These are phyloP conservation scores for Trichoderma reesei DNA, from an alignment of 495 filamentous ascomycete species.

Conservation along the genomic window DNA sequence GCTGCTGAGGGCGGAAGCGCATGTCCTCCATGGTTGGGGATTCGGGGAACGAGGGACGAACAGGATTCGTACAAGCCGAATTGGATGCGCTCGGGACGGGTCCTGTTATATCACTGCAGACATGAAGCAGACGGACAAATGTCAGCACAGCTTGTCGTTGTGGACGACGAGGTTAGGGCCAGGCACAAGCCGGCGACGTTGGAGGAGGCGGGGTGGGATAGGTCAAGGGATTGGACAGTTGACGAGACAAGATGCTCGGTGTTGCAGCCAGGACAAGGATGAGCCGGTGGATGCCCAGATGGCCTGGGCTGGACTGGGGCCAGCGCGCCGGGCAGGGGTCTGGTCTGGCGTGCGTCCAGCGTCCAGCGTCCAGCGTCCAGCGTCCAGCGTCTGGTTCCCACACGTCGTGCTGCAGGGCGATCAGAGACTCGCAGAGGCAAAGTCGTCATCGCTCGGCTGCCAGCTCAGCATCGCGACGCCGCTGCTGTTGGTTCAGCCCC, in stretches of 20 bases:
- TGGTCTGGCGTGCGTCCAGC: background rate
- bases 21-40: slow-evolving; percentile 49
- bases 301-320: slow-evolving; percentile 5
- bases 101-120: background rate
- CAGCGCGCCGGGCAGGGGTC: slow-evolving; percentile 7
- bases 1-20: slow-evolving; percentile 65
- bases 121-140: background rate
- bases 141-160: slow-evolving; percentile 2
- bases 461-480: background rate
- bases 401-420: background rate
- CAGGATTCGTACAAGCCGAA: slow-evolving; percentile 1
- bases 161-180: slow-evolving; percentile 5
- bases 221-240: slow-evolving; percentile 5
- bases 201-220: slow-evolving; percentile 9
- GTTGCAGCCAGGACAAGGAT: slow-evolving; percentile 8
- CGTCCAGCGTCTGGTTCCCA: background rate
- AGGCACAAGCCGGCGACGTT: slow-evolving; percentile 5
- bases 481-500: background rate
- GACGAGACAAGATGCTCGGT: slow-evolving; percentile 7
- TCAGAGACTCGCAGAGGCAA: background rate
- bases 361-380: background rate
- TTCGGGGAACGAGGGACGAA: background rate
- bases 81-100: background rate
- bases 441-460: background rate
- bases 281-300: slow-evolving; percentile 8